phyloP scores from a whole-genome alignment of 768 basidiomycete genomes.

The Mycena crocata region DNA sequence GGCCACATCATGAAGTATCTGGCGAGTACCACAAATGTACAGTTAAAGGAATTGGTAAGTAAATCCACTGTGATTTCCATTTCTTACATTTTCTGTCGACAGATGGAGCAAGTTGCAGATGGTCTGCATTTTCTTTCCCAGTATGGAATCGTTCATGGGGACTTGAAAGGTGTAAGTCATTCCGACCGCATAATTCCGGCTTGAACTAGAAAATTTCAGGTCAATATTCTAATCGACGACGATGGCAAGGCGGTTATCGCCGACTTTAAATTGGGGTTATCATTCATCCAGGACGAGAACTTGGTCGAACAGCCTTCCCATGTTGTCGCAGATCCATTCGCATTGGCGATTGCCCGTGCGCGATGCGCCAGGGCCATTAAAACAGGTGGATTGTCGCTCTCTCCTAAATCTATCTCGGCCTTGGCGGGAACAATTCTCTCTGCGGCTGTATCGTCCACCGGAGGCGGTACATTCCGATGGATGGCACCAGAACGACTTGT shows the following conservation, averaged over 20 bases:
- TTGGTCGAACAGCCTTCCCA: neutral
- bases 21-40: neutral
- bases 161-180: constrained; percentile 49
- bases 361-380: neutral
- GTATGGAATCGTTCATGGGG: constrained; percentile 51
- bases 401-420: neutral
- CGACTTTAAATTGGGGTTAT: constrained; percentile 9
- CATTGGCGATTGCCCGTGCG: neutral
- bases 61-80: neutral
- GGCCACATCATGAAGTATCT: constrained; percentile 39
- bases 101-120: constrained; percentile 44
- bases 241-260: constrained; percentile 13
- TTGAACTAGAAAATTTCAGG: neutral
- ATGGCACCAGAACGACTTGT: constrained; percentile 44
- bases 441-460: constrained; percentile 13
- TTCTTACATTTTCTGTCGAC: neutral
- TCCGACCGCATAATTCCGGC: neutral
- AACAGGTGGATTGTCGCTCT: neutral
- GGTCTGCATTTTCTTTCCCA: constrained; percentile 42
- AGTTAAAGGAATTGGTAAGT: constrained; percentile 12
- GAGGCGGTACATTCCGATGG: constrained; percentile 42
- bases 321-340: neutral
- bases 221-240: constrained; percentile 12
- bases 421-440: constrained; percentile 6
- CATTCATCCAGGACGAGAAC: constrained; percentile 3